These are phyloP conservation scores for Fusarium sp. DNA, from an alignment of 2,329 filamentous ascomycete species.

Conservation along the genomic window DNA sequence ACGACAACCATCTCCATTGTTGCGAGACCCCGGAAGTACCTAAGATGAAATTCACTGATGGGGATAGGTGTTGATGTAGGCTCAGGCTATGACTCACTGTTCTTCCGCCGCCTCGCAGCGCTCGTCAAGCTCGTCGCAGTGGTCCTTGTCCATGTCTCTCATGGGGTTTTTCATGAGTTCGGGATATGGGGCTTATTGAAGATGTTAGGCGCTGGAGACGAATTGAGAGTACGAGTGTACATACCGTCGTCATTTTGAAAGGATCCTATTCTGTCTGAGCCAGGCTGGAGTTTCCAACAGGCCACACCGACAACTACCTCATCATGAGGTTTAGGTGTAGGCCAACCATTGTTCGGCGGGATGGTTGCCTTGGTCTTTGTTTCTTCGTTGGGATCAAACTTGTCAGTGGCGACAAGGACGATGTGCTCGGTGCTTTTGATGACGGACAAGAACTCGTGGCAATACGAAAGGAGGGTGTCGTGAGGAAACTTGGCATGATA, in stretches of 20 bases:
- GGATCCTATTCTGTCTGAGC: neutral
- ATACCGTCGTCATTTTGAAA: neutral
- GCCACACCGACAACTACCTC: conserved; percentile 1
- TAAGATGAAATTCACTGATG: neutral
- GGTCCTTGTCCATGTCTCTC: neutral
- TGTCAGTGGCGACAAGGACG: conserved; percentile 3
- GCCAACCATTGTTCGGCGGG: neutral
- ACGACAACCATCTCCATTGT: conserved; percentile 12
- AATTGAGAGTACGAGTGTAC: neutral
- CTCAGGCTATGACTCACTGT: neutral
- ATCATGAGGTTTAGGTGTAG: neutral
- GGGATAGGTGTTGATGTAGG: neutral
- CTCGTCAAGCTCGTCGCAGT: neutral
- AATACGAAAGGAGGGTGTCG: conserved; percentile 4
- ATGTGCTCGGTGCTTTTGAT: neutral
- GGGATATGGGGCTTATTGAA: neutral
- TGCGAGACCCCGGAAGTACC: neutral
- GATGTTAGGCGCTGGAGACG: neutral
- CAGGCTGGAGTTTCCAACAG: neutral
- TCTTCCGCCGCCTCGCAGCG: neutral
- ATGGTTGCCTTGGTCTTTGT: conserved; percentile 4
- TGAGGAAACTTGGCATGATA: conserved; percentile 1
- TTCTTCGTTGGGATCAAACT: neutral
- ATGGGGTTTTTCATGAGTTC: neutral
- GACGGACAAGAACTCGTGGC: neutral